phyloP scores from a whole-genome alignment of 208 protist genomes.

The Crithidia bombi region DNA sequence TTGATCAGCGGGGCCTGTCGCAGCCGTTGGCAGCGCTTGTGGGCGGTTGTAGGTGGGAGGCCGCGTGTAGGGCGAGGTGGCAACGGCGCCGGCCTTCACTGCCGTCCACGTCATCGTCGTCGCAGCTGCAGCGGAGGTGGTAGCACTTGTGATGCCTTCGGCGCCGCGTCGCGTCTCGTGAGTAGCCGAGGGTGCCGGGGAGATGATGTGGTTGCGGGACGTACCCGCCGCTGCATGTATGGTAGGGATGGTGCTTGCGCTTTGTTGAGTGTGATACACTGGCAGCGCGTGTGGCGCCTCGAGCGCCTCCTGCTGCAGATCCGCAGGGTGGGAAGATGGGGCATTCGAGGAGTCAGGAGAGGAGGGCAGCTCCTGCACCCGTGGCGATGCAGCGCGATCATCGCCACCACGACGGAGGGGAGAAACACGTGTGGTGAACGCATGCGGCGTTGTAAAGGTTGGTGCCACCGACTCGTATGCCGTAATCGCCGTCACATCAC shows the following conservation, averaged over 20 bases:
- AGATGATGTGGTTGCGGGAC: not conserved
- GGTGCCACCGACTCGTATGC: not conserved
- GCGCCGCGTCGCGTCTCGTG: too few relatives aligned
- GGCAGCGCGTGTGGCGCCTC: not conserved
- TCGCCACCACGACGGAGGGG: not conserved
- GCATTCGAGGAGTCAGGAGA: not conserved
- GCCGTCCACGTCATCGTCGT: not conserved
- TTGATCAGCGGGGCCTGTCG: not conserved
- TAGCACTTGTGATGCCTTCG: too few relatives aligned
- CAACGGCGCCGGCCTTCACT: not conserved
- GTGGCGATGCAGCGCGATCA: not conserved
- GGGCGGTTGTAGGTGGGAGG: slow-evolving; percentile 2
- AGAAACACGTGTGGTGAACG: not conserved
- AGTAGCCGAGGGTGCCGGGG: not conserved
- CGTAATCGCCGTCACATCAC: not conserved
- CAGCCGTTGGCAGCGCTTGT: not conserved
- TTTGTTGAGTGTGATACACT: not conserved
- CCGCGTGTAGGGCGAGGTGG: slow-evolving; percentile 5
- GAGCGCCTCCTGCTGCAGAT: not conserved
- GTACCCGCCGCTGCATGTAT: not conserved
- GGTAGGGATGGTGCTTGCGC: not conserved
- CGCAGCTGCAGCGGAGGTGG: too few relatives aligned
- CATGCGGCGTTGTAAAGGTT: not conserved
- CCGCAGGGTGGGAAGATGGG: not conserved
- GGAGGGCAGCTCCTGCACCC: slow-evolving; percentile 15